These are phyloP conservation scores for Ganoderma multipileum DNA, from an alignment of 1,284 basidiomycete species.

Conservation along the genomic window DNA sequence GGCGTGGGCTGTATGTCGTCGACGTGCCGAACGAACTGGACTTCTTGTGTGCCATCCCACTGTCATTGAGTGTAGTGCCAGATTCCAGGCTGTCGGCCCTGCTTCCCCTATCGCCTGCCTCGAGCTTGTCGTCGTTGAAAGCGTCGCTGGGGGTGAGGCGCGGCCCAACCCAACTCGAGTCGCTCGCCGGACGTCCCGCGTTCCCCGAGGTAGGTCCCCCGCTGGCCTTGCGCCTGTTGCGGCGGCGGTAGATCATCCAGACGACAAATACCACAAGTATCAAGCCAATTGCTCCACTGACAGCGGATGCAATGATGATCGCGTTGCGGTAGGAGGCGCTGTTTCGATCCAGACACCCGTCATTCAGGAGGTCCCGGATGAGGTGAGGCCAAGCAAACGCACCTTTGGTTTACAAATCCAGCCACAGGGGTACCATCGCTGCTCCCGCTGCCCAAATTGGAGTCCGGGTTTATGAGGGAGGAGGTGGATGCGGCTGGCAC, in stretches of 20 bases:
- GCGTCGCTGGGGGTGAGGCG: slow-evolving; percentile 9
- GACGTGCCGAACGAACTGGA: slow-evolving; percentile 22
- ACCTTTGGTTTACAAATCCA: slow-evolving; percentile 11
- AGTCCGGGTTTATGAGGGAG: background rate
- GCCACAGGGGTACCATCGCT: background rate
- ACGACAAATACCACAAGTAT: slow-evolving; percentile 25
- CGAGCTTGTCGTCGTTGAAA: slow-evolving; percentile 23
- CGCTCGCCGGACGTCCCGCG: slow-evolving; percentile 16
- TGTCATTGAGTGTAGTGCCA: slow-evolving; percentile 21
- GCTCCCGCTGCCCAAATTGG: slow-evolving; percentile 6
- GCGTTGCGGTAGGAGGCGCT: slow-evolving; percentile 20
- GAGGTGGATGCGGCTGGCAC: background rate
- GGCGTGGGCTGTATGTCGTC: slow-evolving; percentile 20
- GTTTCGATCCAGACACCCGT: background rate
- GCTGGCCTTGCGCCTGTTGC: slow-evolving; percentile 10
- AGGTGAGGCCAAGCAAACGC: background rate
- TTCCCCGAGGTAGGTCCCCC: slow-evolving; percentile 6
- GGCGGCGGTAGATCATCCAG: slow-evolving; percentile 28
- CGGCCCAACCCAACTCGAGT: slow-evolving; percentile 26
- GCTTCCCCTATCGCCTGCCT: slow-evolving; percentile 20
- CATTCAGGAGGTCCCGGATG: background rate
- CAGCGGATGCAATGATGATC: slow-evolving; percentile 28
- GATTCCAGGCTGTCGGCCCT: slow-evolving; percentile 24
- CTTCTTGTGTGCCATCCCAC: slow-evolving; percentile 13
- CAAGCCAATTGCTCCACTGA: slow-evolving; percentile 26